Conservation (phyloP, 257 asterid species). For the Solanum raphanifolium region DNA sequence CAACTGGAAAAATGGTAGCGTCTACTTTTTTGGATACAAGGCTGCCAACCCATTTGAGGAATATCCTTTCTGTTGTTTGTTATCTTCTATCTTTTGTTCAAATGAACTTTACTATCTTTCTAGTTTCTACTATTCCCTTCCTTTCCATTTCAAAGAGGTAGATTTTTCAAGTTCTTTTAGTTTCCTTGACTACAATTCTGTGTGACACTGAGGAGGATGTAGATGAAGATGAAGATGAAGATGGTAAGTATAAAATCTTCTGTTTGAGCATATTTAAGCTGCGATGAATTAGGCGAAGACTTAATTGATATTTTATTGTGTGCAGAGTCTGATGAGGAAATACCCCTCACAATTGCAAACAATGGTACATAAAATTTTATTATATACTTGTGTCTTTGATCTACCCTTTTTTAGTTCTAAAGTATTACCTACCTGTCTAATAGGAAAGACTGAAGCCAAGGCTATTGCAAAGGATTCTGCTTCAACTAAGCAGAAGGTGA, state of each 20-base stretch:
- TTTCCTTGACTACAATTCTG: conserved; percentile 1
- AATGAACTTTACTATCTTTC: neutral
- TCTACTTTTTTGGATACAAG: conserved; percentile 12
- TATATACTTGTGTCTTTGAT: neutral
- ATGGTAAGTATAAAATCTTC: neutral
- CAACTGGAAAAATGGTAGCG: conserved; percentile 13
- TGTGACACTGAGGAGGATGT: neutral
- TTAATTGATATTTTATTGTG: neutral
- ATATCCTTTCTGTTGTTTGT: neutral
- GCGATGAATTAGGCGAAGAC: neutral
- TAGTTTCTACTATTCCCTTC: neutral
- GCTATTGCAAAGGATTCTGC: neutral
- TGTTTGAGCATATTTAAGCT: neutral
- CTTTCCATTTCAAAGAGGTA: neutral
- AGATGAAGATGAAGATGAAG: neutral
- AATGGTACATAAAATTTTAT: neutral
- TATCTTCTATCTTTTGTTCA: neutral
- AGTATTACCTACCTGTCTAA: neutral
- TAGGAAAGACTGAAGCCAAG: neutral
- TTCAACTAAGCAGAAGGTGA: neutral
- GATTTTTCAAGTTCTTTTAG: neutral
- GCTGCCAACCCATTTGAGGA: neutral
- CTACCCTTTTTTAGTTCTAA: neutral
- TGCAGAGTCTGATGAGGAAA: neutral
- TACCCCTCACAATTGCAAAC: neutral